Base-by-base conservation (phyloP, 225 moss, liverwort and hornwort genomes). In the Marchantia polymorpha region DNA sequence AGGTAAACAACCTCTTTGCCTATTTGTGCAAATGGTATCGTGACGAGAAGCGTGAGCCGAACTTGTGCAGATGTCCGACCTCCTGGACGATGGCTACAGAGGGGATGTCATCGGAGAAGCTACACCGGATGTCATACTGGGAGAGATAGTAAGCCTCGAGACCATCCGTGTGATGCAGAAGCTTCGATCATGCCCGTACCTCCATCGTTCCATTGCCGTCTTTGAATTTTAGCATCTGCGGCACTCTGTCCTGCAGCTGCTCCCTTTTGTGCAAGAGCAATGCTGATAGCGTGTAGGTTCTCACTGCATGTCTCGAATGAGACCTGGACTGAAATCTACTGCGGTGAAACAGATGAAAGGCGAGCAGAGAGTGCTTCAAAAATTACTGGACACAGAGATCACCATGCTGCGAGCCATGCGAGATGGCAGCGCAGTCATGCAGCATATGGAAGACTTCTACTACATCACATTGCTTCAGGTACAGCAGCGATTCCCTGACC, bases 381-480 rank as follows among this genome's bases (percentile, higher is more conserved):
- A 81, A 83, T 84, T 96, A 23, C 84, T 96, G 75, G 86, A 92
- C 78, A 93, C 92, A 46, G 93, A 96, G 84, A 89, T 93, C 78
- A 80, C 90, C 26, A 93, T 96, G 91, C 83, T 96, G 55, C 84
- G 86, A 46, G 87, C 93, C 75, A 90, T 96, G 85, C 89, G 93
- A 77, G 93, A 93, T 83, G 93, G 96, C 63, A 93, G 92, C 89
- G 93, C 96, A 78, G 81, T 96, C 49, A 96, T 93, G 93, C 93
- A 96, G 52, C 96, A 96, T 74, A 96, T 96, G 96, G 96, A 96
- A 76, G 90, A 96, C 81, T 96, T 93, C 80, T 96, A 96, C 61
- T 96, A 91, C 58, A 89, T 92, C 76, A 90, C 93, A 67, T 82
- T 96, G 74, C 69, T 93, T 65, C 91, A 96, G 93, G 92, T 94